These are phyloP conservation scores for Saccharomyces hybrid DNA, from an alignment of 1,139 yeast genomes.

Conservation along the genomic window DNA sequence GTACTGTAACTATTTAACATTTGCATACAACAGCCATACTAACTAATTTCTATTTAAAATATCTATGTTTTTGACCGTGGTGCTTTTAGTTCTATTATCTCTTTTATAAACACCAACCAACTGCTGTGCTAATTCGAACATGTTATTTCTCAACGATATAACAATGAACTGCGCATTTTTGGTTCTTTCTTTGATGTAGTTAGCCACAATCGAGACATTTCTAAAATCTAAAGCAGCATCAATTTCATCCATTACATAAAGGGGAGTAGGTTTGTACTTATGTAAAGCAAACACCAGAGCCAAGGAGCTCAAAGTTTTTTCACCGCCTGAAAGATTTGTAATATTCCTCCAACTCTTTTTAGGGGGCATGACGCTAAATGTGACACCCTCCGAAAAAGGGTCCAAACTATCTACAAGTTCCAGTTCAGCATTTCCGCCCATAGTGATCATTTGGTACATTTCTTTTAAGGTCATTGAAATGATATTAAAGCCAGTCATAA, in stretches of 20 bases:
- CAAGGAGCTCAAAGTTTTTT: conserved; percentile 87
- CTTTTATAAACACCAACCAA: conserved; percentile 94
- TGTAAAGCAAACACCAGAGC: conserved; percentile 96
- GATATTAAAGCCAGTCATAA: conserved; percentile 83
- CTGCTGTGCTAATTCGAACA: conserved; percentile 94
- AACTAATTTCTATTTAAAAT: conserved; percentile 17
- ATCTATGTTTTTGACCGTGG: conserved; percentile 64
- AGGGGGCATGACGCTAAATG: conserved; percentile 98
- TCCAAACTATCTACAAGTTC: conserved; percentile 93
- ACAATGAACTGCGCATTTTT: conserved; percentile 95
- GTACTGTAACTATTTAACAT: background rate
- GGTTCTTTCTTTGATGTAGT: conserved; percentile 90
- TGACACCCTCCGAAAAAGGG: conserved; percentile 95
- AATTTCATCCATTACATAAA: conserved; percentile 98
- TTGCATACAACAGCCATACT: background rate
- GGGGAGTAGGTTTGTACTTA: conserved; percentile 92
- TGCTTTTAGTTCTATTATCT: conserved; percentile 80
- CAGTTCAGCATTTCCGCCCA: conserved; percentile 98
- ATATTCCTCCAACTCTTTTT: conserved; percentile 96
- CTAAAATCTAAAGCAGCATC: conserved; percentile 98
- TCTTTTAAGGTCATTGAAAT: conserved; percentile 87
- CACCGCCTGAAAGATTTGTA: conserved; percentile 94
- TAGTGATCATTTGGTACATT: conserved; percentile 97
- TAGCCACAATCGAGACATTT: conserved; percentile 94
- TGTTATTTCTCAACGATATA: conserved; percentile 87